phyloP scores from a whole-genome alignment of 2,329 filamentous ascomycete species.

The Cadophora luteo-olivacea region DNA sequence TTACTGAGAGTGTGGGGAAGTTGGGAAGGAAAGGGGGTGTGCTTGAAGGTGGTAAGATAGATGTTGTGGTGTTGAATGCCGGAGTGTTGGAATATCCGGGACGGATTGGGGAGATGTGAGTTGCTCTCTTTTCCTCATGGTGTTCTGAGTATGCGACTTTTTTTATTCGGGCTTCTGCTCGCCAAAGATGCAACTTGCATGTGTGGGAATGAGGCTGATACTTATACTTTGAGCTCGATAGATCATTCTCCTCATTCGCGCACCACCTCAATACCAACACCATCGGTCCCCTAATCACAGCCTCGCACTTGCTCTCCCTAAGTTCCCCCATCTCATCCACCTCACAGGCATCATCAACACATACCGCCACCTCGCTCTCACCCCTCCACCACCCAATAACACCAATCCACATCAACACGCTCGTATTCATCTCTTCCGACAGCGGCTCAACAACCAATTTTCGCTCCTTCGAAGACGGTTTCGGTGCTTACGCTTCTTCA shows the following conservation, averaged over 20 bases:
- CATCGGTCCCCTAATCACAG: conserved; percentile 63
- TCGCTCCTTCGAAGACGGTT: conserved; percentile 61
- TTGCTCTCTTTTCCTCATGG: conserved; percentile 15
- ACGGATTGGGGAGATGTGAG: conserved; percentile 48
- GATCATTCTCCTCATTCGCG: conserved; percentile 59
- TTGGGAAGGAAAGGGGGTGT: conserved; percentile 25
- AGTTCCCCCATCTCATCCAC: conserved; percentile 12
- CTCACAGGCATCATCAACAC: not conserved
- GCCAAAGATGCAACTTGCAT: too few species aligned
- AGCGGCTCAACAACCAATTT: conserved; percentile 59
- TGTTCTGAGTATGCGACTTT: too few species aligned
- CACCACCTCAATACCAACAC: conserved; percentile 64
- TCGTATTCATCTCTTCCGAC: conserved; percentile 64
- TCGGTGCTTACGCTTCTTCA: conserved; percentile 62
- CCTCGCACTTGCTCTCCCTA: conserved; percentile 56
- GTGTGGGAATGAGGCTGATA: not conserved
- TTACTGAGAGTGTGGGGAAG: conserved; percentile 31
- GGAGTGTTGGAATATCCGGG: conserved; percentile 62
- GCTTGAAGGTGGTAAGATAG: conserved; percentile 39
- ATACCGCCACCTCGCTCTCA: conserved; percentile 4
- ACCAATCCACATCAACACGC: conserved; percentile 44
- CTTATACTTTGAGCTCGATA: conserved; percentile 34
- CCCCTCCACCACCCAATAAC: conserved; percentile 9
- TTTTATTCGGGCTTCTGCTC: not conserved
- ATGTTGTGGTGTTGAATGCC: conserved; percentile 63